Percentiles rank a stretch among this genome's conserved stretches.
phyloP scores from a whole-genome alignment of 1,284 basidiomycete species.

The Hemileccinum hortonii region DNA sequence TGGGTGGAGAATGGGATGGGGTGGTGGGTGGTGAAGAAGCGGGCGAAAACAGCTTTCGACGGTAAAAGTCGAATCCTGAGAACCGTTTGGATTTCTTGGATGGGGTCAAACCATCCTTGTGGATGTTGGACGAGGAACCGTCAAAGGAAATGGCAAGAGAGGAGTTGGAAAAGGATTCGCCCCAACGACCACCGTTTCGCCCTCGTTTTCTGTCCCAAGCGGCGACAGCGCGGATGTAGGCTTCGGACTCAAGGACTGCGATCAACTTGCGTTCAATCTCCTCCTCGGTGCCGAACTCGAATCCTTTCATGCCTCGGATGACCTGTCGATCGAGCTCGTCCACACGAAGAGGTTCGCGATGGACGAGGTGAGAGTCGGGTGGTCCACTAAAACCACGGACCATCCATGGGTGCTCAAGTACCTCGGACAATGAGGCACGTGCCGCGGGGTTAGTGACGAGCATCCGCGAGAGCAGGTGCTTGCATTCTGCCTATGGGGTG shows the following conservation, averaged over 20 bases:
- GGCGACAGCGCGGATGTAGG: constrained; percentile 71
- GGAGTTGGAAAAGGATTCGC: constrained; percentile 60
- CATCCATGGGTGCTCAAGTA: constrained; percentile 96
- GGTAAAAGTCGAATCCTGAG: constrained; percentile 94
- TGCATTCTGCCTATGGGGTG: constrained; percentile 70
- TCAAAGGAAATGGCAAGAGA: constrained; percentile 69
- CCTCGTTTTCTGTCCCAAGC: constrained; percentile 77
- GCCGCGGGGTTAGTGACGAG: constrained; percentile 90
- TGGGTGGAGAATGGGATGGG: constrained; percentile 50
- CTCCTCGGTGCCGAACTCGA: constrained; percentile 91
- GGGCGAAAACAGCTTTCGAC: constrained; percentile 83
- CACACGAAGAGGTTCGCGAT: constrained; percentile 83
- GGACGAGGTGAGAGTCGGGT: constrained; percentile 83
- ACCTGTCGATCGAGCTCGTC: constrained; percentile 87
- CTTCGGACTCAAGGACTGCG: constrained; percentile 76
- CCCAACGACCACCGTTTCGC: constrained; percentile 49
- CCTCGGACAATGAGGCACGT: constrained; percentile 83
- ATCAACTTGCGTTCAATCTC: constrained; percentile 79
- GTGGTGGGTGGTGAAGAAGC: constrained; percentile 58
- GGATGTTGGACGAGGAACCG: constrained; percentile 36
- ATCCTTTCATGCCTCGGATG: constrained; percentile 91
- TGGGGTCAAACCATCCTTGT: constrained; percentile 41
- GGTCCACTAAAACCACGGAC: constrained; percentile 80
- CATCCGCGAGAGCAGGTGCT: constrained; percentile 91
- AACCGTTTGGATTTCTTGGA: constrained; percentile 70